Evolutionary conservation across 352 stramenopile species (phyloP).

Genomic region (Pythium aristosporum): DNA sequence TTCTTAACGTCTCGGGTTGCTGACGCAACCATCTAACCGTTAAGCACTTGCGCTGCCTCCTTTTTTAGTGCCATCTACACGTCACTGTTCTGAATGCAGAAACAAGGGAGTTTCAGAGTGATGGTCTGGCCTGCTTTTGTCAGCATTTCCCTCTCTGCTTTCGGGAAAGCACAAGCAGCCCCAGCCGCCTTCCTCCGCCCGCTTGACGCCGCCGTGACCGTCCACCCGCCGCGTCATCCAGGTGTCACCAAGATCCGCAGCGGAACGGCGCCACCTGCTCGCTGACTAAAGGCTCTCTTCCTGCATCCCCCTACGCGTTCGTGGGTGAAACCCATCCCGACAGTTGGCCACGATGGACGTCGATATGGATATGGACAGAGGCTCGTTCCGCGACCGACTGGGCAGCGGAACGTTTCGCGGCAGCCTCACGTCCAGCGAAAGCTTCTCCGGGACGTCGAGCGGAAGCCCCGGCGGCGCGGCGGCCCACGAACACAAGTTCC

Average conservation of each 20-base stretch:
- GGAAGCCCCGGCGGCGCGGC: background rate
- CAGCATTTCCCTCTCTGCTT: slow-evolving; percentile 12
- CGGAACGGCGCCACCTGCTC: background rate
- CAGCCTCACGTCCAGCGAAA: slow-evolving; percentile 13
- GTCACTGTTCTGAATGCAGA: slow-evolving; percentile 24
- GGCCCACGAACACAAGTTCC: slow-evolving; percentile 81
- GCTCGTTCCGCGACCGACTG: slow-evolving; percentile 2
- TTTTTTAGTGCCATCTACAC: slow-evolving; percentile 2
- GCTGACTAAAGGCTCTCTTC: background rate
- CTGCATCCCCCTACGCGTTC: no score
- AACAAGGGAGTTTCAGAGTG: slow-evolving; percentile 13
- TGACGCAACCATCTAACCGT: background rate
- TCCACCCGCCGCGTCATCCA: no score
- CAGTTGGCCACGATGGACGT: slow-evolving; percentile 25
- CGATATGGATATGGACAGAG: slow-evolving; percentile 31
- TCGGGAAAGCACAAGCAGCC: slow-evolving; percentile 13
- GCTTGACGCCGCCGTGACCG: background rate
- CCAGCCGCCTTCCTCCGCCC: background rate
- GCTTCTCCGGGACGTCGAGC: slow-evolving; percentile 7
- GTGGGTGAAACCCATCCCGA: background rate
- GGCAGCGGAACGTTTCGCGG: slow-evolving; percentile 7
- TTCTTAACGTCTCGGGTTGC: background rate
- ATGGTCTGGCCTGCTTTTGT: slow-evolving; percentile 27
- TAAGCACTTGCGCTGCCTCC: no score
- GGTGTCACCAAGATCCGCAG: no score